phyloP scores from a whole-genome alignment of 305 asterid genomes.

The Plantago lanceolata region DNA sequence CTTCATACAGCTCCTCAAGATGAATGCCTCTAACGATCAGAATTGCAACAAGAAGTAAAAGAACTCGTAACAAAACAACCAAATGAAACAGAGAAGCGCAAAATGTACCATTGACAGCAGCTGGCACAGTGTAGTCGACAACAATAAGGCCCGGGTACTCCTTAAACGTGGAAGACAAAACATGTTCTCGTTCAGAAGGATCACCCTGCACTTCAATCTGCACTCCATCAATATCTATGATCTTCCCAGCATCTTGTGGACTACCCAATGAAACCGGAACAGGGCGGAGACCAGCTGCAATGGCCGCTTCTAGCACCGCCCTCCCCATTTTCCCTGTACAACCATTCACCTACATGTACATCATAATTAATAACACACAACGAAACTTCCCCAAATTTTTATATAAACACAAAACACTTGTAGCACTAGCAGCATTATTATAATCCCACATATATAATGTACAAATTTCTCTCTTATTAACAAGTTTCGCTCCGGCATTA shows the following conservation, averaged over 20 bases:
- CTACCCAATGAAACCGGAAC: conserved; percentile 73
- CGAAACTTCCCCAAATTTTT: conserved; percentile 12
- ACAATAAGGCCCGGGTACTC: conserved; percentile 66
- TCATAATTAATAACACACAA: conserved; percentile 3
- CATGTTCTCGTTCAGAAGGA: conserved; percentile 49
- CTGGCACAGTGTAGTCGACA: conserved; percentile 80
- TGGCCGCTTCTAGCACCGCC: conserved; percentile 88
- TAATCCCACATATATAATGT: no score
- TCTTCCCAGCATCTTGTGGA: conserved; percentile 62
- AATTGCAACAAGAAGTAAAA: neutral
- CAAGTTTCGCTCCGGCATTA: neutral
- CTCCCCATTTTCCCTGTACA: conserved; percentile 92
- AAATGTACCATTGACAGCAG: conserved; percentile 69
- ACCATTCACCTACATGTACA: conserved; percentile 61
- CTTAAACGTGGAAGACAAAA: conserved; percentile 43
- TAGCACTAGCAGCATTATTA: neutral
- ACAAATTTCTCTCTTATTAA: no score
- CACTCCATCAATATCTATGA: conserved; percentile 56
- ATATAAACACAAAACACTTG: neutral
- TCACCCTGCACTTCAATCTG: conserved; percentile 64
- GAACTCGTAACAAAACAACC: no score
- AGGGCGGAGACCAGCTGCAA: conserved; percentile 71
- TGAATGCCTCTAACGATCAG: no score
- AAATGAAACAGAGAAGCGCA: neutral
- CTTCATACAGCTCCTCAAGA: no score